These are phyloP conservation scores for Xylaria sp. DNA, from an alignment of 2,329 filamentous ascomycete species.

Conservation along the genomic window DNA sequence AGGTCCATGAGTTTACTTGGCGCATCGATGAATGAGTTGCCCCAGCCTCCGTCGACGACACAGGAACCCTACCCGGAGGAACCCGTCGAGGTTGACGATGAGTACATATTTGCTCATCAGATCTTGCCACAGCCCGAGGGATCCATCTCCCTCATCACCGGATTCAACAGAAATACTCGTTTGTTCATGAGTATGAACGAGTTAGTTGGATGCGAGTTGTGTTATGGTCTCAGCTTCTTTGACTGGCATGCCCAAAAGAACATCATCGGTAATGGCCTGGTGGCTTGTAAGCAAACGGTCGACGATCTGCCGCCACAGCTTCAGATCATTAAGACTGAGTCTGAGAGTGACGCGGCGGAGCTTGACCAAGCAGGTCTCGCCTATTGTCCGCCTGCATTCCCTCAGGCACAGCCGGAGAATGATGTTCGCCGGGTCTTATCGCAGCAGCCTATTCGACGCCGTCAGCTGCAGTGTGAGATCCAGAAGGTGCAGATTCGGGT, in stretches of 20 bases:
- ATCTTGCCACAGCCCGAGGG: slow-evolving; percentile 65
- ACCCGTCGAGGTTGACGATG: slow-evolving; percentile 78
- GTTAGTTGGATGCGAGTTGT: slow-evolving; percentile 72
- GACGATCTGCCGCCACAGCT: slow-evolving; percentile 65
- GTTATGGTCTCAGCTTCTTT: slow-evolving; percentile 71
- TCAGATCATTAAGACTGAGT: slow-evolving; percentile 45
- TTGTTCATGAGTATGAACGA: slow-evolving; percentile 77
- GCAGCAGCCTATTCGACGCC: slow-evolving; percentile 45
- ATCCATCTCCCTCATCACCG: slow-evolving; percentile 64
- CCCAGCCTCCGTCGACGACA: slow-evolving; percentile 70
- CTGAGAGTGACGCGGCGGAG: slow-evolving; percentile 27
- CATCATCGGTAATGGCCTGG: slow-evolving; percentile 65
- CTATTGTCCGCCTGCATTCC: slow-evolving; percentile 49
- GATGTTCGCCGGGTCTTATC: slow-evolving; percentile 48
- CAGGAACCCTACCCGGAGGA: slow-evolving; percentile 72
- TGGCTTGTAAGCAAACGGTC: slow-evolving; percentile 63
- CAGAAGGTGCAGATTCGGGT: slow-evolving; percentile 88
- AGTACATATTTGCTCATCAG: slow-evolving; percentile 66
- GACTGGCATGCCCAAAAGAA: slow-evolving; percentile 74
- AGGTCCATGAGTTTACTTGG: slow-evolving; percentile 76
- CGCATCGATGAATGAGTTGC: slow-evolving; percentile 62
- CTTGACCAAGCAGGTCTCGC: slow-evolving; percentile 44
- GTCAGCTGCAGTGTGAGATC: slow-evolving; percentile 72
- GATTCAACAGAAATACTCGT: slow-evolving; percentile 74
- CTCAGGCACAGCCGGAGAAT: slow-evolving; percentile 41